Conservation (phyloP, 2,329 filamentous ascomycete species). For the Colletotrichum sansevieriae region DNA sequence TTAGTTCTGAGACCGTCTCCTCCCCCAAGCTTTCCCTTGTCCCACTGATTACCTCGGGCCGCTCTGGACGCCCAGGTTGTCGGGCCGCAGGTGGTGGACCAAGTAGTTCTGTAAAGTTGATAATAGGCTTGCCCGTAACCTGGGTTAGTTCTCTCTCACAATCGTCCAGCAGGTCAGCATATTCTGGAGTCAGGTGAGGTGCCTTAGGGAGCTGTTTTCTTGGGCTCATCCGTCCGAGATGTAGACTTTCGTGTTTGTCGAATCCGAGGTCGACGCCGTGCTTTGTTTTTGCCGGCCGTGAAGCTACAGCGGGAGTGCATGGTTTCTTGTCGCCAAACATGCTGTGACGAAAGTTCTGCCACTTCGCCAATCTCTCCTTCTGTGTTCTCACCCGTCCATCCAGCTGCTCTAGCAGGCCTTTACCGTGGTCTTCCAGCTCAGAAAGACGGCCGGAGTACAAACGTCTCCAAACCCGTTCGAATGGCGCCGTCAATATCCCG, state of each 20-base stretch:
- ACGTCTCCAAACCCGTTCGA: conserved; percentile 78
- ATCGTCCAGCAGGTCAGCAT: conserved; percentile 56
- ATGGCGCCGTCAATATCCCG: conserved; percentile 74
- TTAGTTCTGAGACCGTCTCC: conserved; percentile 62
- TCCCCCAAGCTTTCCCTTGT: conserved; percentile 41
- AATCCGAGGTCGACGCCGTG: conserved; percentile 68
- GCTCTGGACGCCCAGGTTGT: conserved; percentile 24
- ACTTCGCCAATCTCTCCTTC: conserved; percentile 75
- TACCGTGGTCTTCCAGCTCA: conserved; percentile 65
- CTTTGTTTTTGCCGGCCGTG: conserved; percentile 45
- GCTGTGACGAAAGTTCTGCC: conserved; percentile 75
- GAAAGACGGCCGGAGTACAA: conserved; percentile 71
- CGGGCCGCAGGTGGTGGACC: conserved; percentile 18
- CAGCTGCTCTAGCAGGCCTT: conserved; percentile 76
- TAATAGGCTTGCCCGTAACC: conserved; percentile 44
- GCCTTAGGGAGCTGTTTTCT: conserved; percentile 45
- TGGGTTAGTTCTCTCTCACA: conserved; percentile 57
- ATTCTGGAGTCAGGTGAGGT: conserved; percentile 54
- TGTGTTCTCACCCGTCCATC: conserved; percentile 77
- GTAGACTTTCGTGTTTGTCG: conserved; percentile 63
- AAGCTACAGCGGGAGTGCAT: conserved; percentile 45
- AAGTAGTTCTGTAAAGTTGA: conserved; percentile 44
- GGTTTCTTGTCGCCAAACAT: conserved; percentile 53
- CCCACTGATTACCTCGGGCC: conserved; percentile 32
- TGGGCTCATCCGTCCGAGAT: conserved; percentile 53